A percentile compares a stretch with the other conserved stretches of the same genome.
Conservation (phyloP, 1,284 basidiomycete genomes). For the Vanrija sp. region DNA sequence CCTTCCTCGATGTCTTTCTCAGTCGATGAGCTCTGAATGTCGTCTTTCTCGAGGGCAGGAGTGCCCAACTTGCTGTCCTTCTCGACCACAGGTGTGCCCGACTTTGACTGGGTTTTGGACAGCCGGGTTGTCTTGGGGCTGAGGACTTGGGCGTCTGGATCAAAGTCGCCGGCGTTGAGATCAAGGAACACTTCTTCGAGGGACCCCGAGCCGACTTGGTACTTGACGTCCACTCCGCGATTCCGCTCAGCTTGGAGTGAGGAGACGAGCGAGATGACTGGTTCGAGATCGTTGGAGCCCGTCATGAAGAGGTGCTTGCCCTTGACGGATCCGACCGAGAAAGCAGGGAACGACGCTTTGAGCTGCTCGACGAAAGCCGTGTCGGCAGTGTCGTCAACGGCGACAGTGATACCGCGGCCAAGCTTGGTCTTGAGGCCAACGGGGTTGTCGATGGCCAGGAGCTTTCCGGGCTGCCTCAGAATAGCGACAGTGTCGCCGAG, state of each 20-base stretch:
- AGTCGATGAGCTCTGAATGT: no score
- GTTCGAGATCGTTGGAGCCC: slow-evolving; percentile 54
- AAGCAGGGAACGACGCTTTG: neutral
- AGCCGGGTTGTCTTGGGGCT: no score
- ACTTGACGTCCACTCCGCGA: slow-evolving; percentile 44
- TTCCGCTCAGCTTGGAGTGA: slow-evolving; percentile 49
- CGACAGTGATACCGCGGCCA: slow-evolving; percentile 66
- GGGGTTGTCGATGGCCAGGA: slow-evolving; percentile 67
- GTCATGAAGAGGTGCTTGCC: slow-evolving; percentile 24
- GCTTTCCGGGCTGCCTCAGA: slow-evolving; percentile 66
- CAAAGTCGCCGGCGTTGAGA: slow-evolving; percentile 54
- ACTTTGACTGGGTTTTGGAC: no score
- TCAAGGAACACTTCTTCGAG: slow-evolving; percentile 76
- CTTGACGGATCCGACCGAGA: slow-evolving; percentile 2
- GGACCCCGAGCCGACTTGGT: slow-evolving; percentile 66
- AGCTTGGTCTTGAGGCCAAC: slow-evolving; percentile 66
- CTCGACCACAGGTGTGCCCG: no score
- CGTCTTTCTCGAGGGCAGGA: no score
- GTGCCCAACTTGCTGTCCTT: no score
- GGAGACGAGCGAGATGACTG: slow-evolving; percentile 57
- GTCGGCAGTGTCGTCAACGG: slow-evolving; percentile 22
- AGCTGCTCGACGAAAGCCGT: neutral
- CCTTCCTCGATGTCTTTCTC: no score
- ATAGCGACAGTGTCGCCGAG: slow-evolving; percentile 71
- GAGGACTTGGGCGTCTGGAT: neutral